Base-by-base conservation (phyloP, 768 basidiomycete species). In the Serendipita sp. region DNA sequence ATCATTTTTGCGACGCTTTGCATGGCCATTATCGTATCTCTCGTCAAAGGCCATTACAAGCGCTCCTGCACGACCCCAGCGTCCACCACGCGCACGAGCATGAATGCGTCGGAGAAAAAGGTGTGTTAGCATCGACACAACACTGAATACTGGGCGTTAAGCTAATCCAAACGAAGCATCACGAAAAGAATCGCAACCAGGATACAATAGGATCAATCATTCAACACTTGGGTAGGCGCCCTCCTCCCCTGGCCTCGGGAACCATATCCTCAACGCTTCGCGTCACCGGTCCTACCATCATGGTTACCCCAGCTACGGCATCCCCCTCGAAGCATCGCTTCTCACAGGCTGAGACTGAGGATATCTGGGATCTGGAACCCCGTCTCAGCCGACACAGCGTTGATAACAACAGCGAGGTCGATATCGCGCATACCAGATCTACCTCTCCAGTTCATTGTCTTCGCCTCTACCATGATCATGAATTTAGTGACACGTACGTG, bases 261-360 rank as follows among this genome's bases (percentile, higher is more conserved):
- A n/a, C 24, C 14, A 14, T 14, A 38, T 14, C 34, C 14, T 14
- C 14, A 38, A 38, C 34, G 34, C 5, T 38, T 38, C 38, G 7
- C 38, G 14, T 7, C 38, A 7, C 38, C 38, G 38, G 38, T 11
- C 53, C 53, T 4, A 58, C 14, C 28, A 58, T 58, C 26, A 33
- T 58, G 53, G 33, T 58, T n/a, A 58, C 53, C 3, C 53, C 53
- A 34, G 53, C 53, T n/a, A 58, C 53, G 9, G 53, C 53, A 33
- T 58, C 53, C 9, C 53, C 53, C 30, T 58, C 53, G 17, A 28
- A 33, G n/a, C 13, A 9, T 3, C 24, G 53, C 13, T 58, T 58
- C 33, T 28, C 30, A 14, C 38, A 38, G 14, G 7, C 7, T 7
- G 38, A 38, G 14, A 48, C 5, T n/a, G 45, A 20, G 9, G 45